Base-by-base conservation (phyloP, 176 grass and related monocot genomes). In the Juncus effusus region DNA sequence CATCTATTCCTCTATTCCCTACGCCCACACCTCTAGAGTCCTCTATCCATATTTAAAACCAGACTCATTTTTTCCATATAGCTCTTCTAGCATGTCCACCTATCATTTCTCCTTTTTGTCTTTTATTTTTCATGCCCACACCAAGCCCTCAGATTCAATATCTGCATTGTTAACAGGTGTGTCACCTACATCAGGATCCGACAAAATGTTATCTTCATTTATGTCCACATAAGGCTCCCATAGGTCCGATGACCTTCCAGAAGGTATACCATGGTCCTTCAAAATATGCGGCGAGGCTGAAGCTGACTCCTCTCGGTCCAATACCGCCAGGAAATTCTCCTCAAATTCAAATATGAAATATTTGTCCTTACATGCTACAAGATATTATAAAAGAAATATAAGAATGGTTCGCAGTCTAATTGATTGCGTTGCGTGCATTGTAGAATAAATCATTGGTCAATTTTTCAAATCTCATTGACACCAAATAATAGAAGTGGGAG, bases 341-440 rank as follows among this genome's bases (percentile, higher is more conserved):
- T 97, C 94, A 40, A 97, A 97, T 68, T 97, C 94, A 4, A 97
- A 97, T 40, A 87, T 80, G 72, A 92, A 91, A 72, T 92, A 97
- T 52, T 92, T 97, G 19, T 97, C 94, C 65, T 82, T 78, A 71
- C 88, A 97, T 55, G 85, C 94, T 97, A 42, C 75, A 80, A n/a
- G 50, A 57, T 47, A 47, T 47, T 47, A 47, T 47, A 2, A 47
- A 28, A 28, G 19, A 28, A 28, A 28, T 28, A 28, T 28, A 28
- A 28, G 19, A 28, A 28, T 28, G 19, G 19, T 1, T 28, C 19
- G 1, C 1, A 28, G 1, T 28, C 19, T 28, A 28, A 1, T 28
- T 28, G 19, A 28, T 28, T 28, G 19, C 0, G 19, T 28, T 28
- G 19, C 0, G 19, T 28, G 19, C 19, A 28, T 28, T 28, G 19